Base-by-base conservation (phyloP, 164 flowering plant genomes). In the Dillenia turbinata region DNA sequence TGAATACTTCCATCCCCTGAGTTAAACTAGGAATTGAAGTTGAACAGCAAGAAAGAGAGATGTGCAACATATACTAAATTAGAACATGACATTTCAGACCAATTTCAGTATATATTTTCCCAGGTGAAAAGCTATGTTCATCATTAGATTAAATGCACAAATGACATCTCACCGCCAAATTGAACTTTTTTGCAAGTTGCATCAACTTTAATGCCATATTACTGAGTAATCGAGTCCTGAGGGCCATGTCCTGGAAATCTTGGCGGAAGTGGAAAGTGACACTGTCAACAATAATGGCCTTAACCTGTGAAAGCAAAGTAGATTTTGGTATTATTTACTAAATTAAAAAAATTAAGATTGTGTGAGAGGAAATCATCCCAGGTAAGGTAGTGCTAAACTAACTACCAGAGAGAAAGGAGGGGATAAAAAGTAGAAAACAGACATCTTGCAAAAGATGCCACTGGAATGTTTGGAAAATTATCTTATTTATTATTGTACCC, bases 211-310 rank as follows among this genome's bases (percentile, higher is more conserved):
- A 73, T 52, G 95, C 84, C 78, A 89, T 79, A 61, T 77, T 90
- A 70, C 90, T 72, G 16, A 94, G 87, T 51, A 91, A 59, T 22
- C 98, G 81, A 40, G 98, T 89, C 63, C 98, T 77, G 49, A 76
- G 86, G 59, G 91, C 92, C 81, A 89, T 66, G 71, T 93, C 92
- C 53, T 87, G 95, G 79, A 89, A 90, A 76, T 87, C 93, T 76
- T 89, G 96, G 40, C 96, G 88, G 80, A 93, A 90, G 77, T 90
- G 97, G 75, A 89, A 93, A 60, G 95, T 82, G 53, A 90, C 64
- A 74, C 97, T 93, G 70, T 93, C 98, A 60, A 90, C 57, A 44
- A 90, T 74, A 9, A 93, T 85, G 61, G 86, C 58, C 80, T 84
- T 87, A 45, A 89, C 93, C 97, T 89, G 86, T 10, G 65, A 73